phyloP scores from a whole-genome alignment of 2,329 filamentous ascomycete species.

The Penicillium glabrum region DNA sequence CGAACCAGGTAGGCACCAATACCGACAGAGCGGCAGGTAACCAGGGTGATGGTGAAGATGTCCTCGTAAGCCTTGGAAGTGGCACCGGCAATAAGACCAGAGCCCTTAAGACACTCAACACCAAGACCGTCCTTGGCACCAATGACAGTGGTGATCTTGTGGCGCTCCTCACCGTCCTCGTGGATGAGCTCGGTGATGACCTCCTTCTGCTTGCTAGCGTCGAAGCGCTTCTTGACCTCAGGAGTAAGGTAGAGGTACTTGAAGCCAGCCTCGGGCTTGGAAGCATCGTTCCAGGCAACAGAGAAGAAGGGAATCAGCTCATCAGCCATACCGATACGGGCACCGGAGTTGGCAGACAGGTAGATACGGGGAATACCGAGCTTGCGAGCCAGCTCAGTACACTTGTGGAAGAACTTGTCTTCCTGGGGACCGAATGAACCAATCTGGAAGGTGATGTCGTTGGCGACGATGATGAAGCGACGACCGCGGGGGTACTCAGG shows the following conservation, averaged over 20 bases:
- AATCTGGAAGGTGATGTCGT: constrained; percentile 99
- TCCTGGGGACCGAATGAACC: constrained; percentile 95
- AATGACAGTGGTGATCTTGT: constrained; percentile 92
- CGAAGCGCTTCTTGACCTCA: constrained; percentile 81
- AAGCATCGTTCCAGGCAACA: constrained; percentile 88
- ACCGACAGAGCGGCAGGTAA: constrained; percentile 97
- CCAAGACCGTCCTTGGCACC: constrained; percentile 94
- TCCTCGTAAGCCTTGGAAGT: constrained; percentile 97
- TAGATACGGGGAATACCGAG: constrained; percentile 96
- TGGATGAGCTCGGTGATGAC: constrained; percentile 85
- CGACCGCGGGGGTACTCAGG: constrained; percentile 92
- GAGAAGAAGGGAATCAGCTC: constrained; percentile 97
- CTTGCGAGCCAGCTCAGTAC: constrained; percentile 91
- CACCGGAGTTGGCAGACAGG: constrained; percentile 97
- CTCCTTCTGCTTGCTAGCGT: constrained; percentile 70
- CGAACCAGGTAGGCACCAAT: constrained; percentile 99
- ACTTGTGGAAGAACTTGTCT: constrained; percentile 99
- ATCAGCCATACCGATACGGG: constrained; percentile 92
- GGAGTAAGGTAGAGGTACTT: constrained; percentile 94
- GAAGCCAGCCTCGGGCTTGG: constrained; percentile 83
- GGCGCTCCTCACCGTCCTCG: constrained; percentile 83
- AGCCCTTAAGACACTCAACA: constrained; percentile 95
- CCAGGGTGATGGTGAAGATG: constrained; percentile 96
- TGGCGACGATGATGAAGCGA: constrained; percentile 93
- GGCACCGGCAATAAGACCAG: constrained; percentile 95